A percentile compares a stretch with the other conserved stretches of the same genome.
These are phyloP conservation scores for Ascochyta viciae-villosae DNA, from an alignment of 2,329 filamentous ascomycete species.

Conservation along the genomic window DNA sequence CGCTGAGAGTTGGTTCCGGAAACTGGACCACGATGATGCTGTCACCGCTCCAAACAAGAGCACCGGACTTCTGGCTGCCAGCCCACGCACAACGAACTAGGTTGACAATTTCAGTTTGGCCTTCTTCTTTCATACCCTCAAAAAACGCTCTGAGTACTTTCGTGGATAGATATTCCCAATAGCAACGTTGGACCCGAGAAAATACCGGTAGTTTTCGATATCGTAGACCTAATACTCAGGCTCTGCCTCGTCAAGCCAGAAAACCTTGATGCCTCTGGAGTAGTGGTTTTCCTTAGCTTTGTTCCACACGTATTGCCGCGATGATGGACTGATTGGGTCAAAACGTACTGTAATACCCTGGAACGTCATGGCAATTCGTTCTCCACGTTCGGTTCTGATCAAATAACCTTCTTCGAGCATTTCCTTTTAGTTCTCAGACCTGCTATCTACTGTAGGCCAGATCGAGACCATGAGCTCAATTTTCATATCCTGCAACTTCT, in stretches of 20 bases:
- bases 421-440: conserved; percentile 65
- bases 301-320: conserved; percentile 66
- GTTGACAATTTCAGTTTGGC: conserved; percentile 66
- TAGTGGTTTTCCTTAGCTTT: conserved; percentile 68
- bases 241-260: conserved; percentile 75
- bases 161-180: conserved; percentile 68
- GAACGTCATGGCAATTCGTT: conserved; percentile 65
- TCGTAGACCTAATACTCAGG: conserved; percentile 71
- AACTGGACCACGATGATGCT: conserved; percentile 68
- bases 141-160: conserved; percentile 67
- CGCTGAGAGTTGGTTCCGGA: conserved; percentile 67
- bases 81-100: conserved; percentile 65
- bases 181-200: conserved; percentile 60
- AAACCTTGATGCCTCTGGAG: conserved; percentile 66
- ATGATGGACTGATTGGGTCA: conserved; percentile 68
- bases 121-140: conserved; percentile 62
- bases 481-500: conserved; percentile 63
- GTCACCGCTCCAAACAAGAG: conserved; percentile 72
- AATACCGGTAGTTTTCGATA: conserved; percentile 71
- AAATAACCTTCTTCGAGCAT: conserved; percentile 68
- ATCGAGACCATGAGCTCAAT: conserved; percentile 74
- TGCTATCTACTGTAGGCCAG: conserved; percentile 70
- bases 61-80: conserved; percentile 68
- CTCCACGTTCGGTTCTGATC: conserved; percentile 66
- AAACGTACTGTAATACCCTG: conserved; percentile 67